Percentiles rank a stretch among this genome's conserved stretches.
phyloP scores from a whole-genome alignment of 495 filamentous ascomycete species.

The Hypoxylon fuscum region DNA sequence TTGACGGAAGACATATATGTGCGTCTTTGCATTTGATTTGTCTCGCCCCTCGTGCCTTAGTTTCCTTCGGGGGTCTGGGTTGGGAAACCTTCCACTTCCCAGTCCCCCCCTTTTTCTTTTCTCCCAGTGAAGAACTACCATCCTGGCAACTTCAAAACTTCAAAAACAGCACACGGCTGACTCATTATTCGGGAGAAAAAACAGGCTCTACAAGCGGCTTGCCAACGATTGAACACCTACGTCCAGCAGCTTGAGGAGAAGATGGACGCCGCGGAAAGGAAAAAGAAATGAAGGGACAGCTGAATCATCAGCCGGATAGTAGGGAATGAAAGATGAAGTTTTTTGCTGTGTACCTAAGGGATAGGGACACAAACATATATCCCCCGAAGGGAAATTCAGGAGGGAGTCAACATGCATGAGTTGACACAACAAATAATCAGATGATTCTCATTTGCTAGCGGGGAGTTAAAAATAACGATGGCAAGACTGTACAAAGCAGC shows the following conservation, averaged over 20 bases:
- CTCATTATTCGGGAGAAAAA: slow-evolving; percentile 20
- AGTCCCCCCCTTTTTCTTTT: slow-evolving; percentile 15
- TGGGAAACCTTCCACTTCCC: slow-evolving; percentile 11
- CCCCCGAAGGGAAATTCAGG: slow-evolving; percentile 19
- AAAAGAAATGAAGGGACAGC: slow-evolving; percentile 49
- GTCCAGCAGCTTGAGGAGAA: slow-evolving; percentile 83
- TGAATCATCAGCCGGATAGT: slow-evolving; percentile 1
- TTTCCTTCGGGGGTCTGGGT: slow-evolving; percentile 29
- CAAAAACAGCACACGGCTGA: no score
- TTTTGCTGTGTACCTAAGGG: no score
- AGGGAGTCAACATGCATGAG: slow-evolving; percentile 9
- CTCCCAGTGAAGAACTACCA: slow-evolving; percentile 25
- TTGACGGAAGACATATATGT: slow-evolving; percentile 97
- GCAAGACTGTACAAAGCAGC: slow-evolving; percentile 25
- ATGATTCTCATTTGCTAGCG: slow-evolving; percentile 20
- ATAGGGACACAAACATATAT: no score
- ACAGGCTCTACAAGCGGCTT: slow-evolving; percentile 87
- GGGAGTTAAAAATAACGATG: slow-evolving; percentile 32
- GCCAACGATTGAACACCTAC: slow-evolving; percentile 84
- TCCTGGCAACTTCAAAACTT: slow-evolving; percentile 24
- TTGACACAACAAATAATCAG: slow-evolving; percentile 16
- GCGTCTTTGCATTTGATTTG: slow-evolving; percentile 64
- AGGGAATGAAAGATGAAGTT: background rate
- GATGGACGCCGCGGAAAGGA: slow-evolving; percentile 70
- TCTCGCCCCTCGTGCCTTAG: slow-evolving; percentile 31